A percentile compares a stretch with the other conserved stretches of the same genome.
Evolutionary conservation across 2,329 filamentous ascomycete species (phyloP).

Genomic region (Botryotinia narcissicola): DNA sequence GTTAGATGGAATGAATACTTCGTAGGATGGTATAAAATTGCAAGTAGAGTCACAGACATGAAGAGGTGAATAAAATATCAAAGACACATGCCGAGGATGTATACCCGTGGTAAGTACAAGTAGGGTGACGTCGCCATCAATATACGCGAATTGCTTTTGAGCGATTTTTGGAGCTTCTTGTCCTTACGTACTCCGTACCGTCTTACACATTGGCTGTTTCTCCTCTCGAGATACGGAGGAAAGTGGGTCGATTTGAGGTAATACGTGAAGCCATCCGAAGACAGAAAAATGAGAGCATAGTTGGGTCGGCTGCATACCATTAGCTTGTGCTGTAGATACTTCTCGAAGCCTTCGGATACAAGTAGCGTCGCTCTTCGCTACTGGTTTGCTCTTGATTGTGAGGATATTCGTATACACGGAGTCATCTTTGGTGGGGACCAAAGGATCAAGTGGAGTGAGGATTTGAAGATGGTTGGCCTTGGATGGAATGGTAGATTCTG

Average conservation of each 20-base stretch:
- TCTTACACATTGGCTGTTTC: background rate
- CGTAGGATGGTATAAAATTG: background rate
- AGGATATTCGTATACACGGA: background rate
- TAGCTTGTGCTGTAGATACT: background rate
- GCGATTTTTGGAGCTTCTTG: background rate
- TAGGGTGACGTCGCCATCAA: constrained; percentile 3
- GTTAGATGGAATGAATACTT: background rate
- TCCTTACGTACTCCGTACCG: background rate
- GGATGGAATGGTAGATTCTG: background rate
- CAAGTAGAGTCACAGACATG: background rate
- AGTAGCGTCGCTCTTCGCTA: background rate
- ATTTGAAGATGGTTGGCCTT: background rate
- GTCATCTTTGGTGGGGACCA: background rate
- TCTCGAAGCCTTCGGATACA: background rate
- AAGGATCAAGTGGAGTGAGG: constrained; percentile 1
- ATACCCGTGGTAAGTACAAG: background rate
- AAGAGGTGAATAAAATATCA: background rate
- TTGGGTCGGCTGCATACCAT: background rate
- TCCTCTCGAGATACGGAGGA: background rate
- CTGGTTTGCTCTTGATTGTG: background rate
- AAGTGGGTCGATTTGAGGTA: constrained; percentile 1
- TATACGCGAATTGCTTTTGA: background rate
- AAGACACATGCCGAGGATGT: background rate
- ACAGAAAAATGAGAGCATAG: background rate
- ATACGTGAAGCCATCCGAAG: background rate